Evolutionary conservation across 768 basidiomycete species (phyloP), one percentile per base, ranked within the genome.

Genomic region (Rhizopogon roseolus): DNA sequence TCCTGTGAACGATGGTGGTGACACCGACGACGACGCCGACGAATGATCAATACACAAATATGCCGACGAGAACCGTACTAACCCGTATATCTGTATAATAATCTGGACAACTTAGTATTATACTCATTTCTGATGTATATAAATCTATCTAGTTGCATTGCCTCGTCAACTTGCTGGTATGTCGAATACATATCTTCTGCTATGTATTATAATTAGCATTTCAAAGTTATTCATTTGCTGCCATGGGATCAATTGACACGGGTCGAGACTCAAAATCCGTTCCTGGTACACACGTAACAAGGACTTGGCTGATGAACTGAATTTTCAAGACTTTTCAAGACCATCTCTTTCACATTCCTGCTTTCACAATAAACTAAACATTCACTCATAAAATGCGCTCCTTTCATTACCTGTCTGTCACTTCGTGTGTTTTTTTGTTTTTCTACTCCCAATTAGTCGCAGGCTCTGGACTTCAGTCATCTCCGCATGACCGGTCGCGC

Each of bases 381-480:
- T 40, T 34, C 53, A 55, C 54, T 53, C 49, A 41, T 58, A 62
- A 46, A 54, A 70, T 67, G 66, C 66, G 53, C 50, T 67, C 66
- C 11, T 68, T 67, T 55, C 29, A 51, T 50, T 41, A 41, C 40
- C 49, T 64, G 40, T 55, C 66, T 2, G 53, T 70, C 66, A 37
- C 64, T 66, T 50, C 54, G 49, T 48, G 41, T 32, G 27, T 56
- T 54, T 43, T 62, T 54, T 36, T 60, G 38, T 48, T 66, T 17
- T 56, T 49, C 5, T 62, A 9, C 41, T 54, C 28, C 52, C 41
- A 49, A 25, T 19, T 39, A 52, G 49, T 46, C 43, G 59, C 65
- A 43, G 41, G 46, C 19, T 41, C 16, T 25, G 45, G 41, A 39
- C 27, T 49, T 22, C 45, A 45, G 44, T 36, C 29, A 25, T n/a